phyloP scores from a whole-genome alignment of 352 stramenopile species.

The Pythium aquatile region DNA sequence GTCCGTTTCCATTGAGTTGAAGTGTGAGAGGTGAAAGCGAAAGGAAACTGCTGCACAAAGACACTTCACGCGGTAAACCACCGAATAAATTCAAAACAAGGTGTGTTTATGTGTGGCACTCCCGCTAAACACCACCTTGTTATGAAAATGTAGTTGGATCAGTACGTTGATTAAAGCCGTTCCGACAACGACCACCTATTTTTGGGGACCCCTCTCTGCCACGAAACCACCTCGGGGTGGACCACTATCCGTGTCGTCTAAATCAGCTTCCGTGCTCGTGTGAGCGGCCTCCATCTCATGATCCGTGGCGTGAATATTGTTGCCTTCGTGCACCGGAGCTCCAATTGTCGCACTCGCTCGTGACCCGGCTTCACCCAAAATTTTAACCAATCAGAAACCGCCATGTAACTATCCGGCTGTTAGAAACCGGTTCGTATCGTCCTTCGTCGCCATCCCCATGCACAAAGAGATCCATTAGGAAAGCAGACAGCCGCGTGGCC shows the following conservation, averaged over 20 bases:
- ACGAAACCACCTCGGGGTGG: neutral
- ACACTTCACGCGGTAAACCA: neutral
- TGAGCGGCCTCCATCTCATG: neutral
- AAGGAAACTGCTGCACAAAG: neutral
- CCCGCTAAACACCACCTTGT: neutral
- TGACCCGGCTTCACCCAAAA: too few relatives aligned
- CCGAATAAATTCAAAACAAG: neutral
- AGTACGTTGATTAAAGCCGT: neutral
- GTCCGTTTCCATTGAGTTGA: neutral
- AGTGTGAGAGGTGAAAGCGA: neutral
- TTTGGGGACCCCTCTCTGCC: neutral
- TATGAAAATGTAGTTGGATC: neutral
- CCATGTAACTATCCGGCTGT: neutral
- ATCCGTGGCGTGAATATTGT: too few relatives aligned
- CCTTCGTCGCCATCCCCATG: neutral
- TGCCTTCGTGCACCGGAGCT: too few relatives aligned
- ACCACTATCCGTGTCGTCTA: neutral
- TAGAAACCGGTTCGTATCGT: neutral
- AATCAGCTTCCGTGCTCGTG: neutral
- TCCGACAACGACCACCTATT: neutral
- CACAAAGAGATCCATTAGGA: neutral
- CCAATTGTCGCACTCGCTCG: neutral
- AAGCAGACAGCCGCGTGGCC: neutral
- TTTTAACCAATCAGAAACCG: neutral
- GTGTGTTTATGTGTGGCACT: neutral